These are phyloP conservation scores for Gigaspora rosea DNA, from an alignment of 192 early-diverging fungal species.

Conservation along the genomic window DNA sequence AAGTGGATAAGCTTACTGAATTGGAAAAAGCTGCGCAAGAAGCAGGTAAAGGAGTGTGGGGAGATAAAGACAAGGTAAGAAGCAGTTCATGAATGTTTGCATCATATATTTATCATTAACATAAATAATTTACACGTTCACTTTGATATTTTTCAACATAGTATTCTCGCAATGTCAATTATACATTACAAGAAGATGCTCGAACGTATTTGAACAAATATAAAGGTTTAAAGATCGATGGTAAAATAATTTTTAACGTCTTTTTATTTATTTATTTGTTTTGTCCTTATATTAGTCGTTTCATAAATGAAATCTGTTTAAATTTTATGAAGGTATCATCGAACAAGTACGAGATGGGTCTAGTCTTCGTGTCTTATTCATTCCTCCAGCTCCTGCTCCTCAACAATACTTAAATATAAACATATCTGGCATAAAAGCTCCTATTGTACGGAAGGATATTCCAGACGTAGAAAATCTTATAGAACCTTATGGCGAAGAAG, in stretches of 20 bases:
- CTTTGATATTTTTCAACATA: slow-evolving; percentile 25
- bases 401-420: slow-evolving; percentile 77
- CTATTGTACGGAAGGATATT: slow-evolving; percentile 73
- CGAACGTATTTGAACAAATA: slow-evolving; percentile 73
- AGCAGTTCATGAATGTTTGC: background rate
- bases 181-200: slow-evolving; percentile 65
- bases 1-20: slow-evolving; percentile 52
- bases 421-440: slow-evolving; percentile 85
- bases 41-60: slow-evolving; percentile 79
- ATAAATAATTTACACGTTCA: background rate
- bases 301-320: background rate
- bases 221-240: slow-evolving; percentile 80
- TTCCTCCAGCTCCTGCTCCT: slow-evolving; percentile 55
- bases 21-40: slow-evolving; percentile 76
- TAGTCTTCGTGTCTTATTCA: slow-evolving; percentile 74
- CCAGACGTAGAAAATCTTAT: slow-evolving; percentile 70
- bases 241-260: slow-evolving; percentile 38
- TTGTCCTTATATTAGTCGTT: background rate
- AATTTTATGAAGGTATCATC: slow-evolving; percentile 63
- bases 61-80: slow-evolving; percentile 36
- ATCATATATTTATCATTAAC: background rate
- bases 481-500: slow-evolving; percentile 93
- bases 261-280: background rate
- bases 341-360: slow-evolving; percentile 96
- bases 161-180: slow-evolving; percentile 53